Percentiles rank a stretch among this genome's conserved stretches.
Evolutionary conservation across 2,329 filamentous ascomycete species (phyloP).

Genomic region (Penicillium capsulatum): DNA sequence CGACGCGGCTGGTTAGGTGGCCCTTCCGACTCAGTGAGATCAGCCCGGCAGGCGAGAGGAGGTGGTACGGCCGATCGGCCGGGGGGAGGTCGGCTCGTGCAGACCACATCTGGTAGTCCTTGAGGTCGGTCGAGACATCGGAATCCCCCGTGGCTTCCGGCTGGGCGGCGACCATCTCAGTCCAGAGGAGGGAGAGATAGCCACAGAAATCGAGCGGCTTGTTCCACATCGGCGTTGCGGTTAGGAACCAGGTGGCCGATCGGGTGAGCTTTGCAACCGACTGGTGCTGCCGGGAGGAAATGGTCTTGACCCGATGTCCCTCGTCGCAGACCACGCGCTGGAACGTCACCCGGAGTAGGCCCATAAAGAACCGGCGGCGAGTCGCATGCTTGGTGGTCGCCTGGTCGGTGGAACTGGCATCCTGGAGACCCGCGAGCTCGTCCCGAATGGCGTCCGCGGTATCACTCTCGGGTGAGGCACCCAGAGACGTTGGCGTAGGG

Average conservation of each 20-base stretch:
- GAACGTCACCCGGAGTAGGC: background rate
- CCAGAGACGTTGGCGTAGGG: no score
- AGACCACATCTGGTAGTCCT: background rate
- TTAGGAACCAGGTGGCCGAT: conserved; percentile 1
- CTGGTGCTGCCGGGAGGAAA: background rate
- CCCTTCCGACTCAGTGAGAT: background rate
- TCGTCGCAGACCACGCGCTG: background rate
- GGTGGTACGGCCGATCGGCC: background rate
- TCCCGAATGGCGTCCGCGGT: no score
- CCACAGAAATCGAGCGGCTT: conserved; percentile 2
- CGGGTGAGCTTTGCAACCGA: background rate
- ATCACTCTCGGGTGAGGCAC: no score
- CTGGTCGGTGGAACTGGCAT: background rate
- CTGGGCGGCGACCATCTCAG: background rate
- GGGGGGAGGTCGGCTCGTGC: background rate
- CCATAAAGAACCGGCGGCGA: no score
- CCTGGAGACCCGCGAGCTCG: background rate
- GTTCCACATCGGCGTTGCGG: conserved; percentile 3
- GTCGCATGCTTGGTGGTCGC: no score
- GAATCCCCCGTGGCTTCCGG: no score
- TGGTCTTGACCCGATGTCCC: background rate
- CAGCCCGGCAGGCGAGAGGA: background rate
- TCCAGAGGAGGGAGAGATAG: conserved; percentile 2
- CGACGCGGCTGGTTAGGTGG: background rate
- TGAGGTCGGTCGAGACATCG: background rate